A percentile compares a stretch with the other conserved stretches of the same genome.
These are phyloP conservation scores for Colletotrichum orchidophilum DNA, from an alignment of 2,329 filamentous ascomycete genomes.

Conservation along the genomic window DNA sequence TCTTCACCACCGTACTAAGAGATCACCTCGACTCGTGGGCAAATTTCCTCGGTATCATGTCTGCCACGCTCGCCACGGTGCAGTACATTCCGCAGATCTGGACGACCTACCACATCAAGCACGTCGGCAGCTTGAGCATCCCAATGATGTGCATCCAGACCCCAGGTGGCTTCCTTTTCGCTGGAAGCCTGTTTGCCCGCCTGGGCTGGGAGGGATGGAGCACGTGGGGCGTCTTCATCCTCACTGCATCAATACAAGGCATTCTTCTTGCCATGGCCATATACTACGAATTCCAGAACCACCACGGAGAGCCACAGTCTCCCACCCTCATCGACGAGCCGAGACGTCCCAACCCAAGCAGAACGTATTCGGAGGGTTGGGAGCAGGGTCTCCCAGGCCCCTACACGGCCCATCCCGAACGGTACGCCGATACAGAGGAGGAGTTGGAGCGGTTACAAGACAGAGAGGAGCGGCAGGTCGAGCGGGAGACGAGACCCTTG, in stretches of 20 bases:
- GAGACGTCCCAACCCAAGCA: conserved; percentile 48
- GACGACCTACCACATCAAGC: conserved; percentile 86
- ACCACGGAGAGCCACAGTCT: conserved; percentile 42
- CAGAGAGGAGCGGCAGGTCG: conserved; percentile 60
- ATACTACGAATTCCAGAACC: conserved; percentile 71
- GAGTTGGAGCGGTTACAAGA: conserved; percentile 60
- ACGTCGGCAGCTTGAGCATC: conserved; percentile 91
- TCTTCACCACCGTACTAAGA: conserved; percentile 72
- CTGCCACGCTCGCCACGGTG: conserved; percentile 80
- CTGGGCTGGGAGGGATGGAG: conserved; percentile 90
- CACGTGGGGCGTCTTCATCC: conserved; percentile 90
- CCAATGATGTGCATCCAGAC: conserved; percentile 99
- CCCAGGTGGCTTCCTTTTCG: conserved; percentile 90
- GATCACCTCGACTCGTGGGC: conserved; percentile 80
- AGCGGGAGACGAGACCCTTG: conserved; percentile 59
- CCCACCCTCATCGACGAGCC: conserved; percentile 33
- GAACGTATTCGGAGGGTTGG: conserved; percentile 60
- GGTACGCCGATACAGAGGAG: conserved; percentile 61
- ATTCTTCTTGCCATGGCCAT: conserved; percentile 82
- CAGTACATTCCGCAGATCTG: conserved; percentile 97
- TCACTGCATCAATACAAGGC: conserved; percentile 88
- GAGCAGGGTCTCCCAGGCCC: conserved; percentile 61
- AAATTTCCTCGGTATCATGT: conserved; percentile 82
- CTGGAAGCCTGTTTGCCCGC: conserved; percentile 81
- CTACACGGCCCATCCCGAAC: conserved; percentile 61